phyloP scores from a whole-genome alignment of 2,329 filamentous ascomycete species.

The Alternaria dauci region DNA sequence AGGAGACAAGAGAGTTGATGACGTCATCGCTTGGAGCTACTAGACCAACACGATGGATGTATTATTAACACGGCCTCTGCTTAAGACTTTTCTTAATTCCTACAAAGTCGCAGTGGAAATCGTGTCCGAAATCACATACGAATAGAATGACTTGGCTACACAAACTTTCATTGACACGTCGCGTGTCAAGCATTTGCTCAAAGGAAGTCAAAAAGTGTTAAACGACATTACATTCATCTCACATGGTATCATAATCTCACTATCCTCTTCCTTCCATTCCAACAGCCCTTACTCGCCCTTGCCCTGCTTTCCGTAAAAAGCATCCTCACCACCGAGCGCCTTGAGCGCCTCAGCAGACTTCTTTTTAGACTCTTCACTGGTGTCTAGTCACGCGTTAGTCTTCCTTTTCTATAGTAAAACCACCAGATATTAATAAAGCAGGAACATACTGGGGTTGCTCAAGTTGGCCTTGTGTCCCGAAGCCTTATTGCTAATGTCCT shows the following conservation, averaged over 20 bases:
- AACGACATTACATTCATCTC: slow-evolving; percentile 1
- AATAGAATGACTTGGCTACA: not conserved
- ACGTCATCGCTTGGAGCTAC: not conserved
- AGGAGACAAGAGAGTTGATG: not conserved
- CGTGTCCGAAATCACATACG: not conserved
- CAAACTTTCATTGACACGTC: not conserved
- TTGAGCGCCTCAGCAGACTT: slow-evolving; percentile 55
- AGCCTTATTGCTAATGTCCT: slow-evolving; percentile 30
- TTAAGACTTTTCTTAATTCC: not conserved
- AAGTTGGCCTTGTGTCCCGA: slow-evolving; percentile 59
- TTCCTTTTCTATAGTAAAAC: not conserved
- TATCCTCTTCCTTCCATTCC: not conserved
- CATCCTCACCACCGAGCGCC: slow-evolving; percentile 54
- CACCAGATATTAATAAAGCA: too few species aligned
- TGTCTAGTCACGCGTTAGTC: slow-evolving; percentile 13
- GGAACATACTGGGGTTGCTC: slow-evolving; percentile 55
- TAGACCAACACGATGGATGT: not conserved
- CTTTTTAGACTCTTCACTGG: slow-evolving; percentile 53
- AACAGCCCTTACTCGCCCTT: slow-evolving; percentile 47
- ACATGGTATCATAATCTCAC: slow-evolving; percentile 8
- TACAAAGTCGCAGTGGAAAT: accelerated
- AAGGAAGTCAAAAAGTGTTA: not conserved
- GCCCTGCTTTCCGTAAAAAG: slow-evolving; percentile 55
- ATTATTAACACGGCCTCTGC: not conserved
- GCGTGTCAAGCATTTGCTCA: not conserved